Conservation (phyloP, 2,329 filamentous ascomycete species). For the Rutstroemia sp. region DNA sequence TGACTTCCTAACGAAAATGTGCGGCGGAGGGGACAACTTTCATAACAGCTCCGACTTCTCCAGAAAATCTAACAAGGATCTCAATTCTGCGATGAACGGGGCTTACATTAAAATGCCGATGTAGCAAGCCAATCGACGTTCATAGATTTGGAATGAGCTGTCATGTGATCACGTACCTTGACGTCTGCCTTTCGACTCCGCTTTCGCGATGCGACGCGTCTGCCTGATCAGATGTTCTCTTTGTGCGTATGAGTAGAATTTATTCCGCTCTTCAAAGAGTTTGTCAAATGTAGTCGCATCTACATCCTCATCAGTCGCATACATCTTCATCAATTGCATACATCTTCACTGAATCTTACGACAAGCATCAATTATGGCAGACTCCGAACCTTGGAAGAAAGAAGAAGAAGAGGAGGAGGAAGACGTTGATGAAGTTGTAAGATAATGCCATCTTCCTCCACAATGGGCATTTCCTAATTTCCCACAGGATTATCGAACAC, state of each 20-base stretch:
- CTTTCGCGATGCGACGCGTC: constrained; percentile 4
- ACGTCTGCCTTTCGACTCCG: neutral
- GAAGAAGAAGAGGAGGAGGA: constrained; percentile 65
- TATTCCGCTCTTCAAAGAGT: no score
- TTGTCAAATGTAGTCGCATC: no score
- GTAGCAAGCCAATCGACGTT: neutral
- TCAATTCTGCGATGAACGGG: neutral
- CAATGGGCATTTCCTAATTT: neutral
- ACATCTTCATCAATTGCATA: neutral
- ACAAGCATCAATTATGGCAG: constrained; percentile 14
- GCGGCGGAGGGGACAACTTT: constrained; percentile 1
- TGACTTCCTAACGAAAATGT: neutral
- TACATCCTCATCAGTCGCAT: no score
- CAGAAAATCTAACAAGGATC: constrained; percentile 3
- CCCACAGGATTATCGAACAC: constrained; percentile 71
- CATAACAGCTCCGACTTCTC: neutral
- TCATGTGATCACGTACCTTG: neutral
- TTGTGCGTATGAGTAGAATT: neutral
- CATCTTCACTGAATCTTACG: neutral
- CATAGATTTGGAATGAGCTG: neutral
- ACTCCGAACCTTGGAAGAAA: constrained; percentile 24
- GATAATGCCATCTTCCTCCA: constrained; percentile 10
- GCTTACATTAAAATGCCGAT: neutral
- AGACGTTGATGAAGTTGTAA: constrained; percentile 57
- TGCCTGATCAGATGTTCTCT: neutral